These are phyloP conservation scores for Brachypodium distachyon DNA, from an alignment of 202 grass and related monocot genomes.

Conservation along the genomic window DNA sequence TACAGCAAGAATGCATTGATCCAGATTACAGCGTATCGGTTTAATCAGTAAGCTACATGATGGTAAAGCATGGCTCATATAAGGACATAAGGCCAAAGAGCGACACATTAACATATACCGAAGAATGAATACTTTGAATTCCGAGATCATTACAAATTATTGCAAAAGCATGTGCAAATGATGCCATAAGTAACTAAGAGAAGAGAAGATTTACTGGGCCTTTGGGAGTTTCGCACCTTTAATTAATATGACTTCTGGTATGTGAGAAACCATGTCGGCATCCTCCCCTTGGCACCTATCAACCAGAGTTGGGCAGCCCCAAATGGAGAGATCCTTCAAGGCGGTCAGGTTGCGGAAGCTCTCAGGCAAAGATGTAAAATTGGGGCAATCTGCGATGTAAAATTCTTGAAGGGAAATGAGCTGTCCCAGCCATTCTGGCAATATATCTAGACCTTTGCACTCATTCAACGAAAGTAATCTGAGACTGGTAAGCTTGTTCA, in stretches of 20 bases:
- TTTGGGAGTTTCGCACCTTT: background rate
- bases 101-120: too few relatives aligned
- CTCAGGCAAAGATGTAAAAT: background rate
- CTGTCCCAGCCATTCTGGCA: background rate
- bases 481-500: background rate
- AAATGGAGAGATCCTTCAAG: background rate
- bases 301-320: background rate
- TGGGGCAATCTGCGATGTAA: background rate
- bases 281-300: background rate
- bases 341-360: background rate
- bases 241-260: background rate
- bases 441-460: background rate
- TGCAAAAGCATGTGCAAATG: too few relatives aligned
- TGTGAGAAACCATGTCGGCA: background rate
- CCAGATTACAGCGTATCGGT: too few relatives aligned
- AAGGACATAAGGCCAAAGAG: too few relatives aligned
- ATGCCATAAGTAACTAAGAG: too few relatives aligned
- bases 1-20: too few relatives aligned
- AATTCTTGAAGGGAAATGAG: slow-evolving; percentile 9
- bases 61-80: too few relatives aligned
- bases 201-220: background rate
- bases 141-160: too few relatives aligned
- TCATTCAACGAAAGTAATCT: too few relatives aligned
- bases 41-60: too few relatives aligned
- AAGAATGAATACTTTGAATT: too few relatives aligned